Evolutionary conservation across 805 yeast genomes (phyloP), one percentile per base, ranked within the genome.

Genomic region (Candida xyloterini): DNA sequence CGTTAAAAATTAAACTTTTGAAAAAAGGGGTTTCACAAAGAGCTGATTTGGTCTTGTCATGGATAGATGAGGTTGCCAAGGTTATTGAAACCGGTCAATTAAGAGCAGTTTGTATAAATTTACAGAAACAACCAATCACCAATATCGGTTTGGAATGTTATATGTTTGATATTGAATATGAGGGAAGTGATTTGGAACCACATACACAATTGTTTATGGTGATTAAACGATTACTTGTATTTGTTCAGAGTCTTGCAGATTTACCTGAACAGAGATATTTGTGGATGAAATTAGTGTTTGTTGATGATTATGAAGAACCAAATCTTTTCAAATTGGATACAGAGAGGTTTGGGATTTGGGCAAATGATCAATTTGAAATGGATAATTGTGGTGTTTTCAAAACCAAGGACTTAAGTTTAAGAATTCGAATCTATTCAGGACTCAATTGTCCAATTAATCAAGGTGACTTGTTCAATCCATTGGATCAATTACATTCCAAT

Each of bases 201-300:
- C 9, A 15, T 10, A 18, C 10, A 7, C 34, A 30, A 13, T 20
- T 25, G 25, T 77, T 74, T 43, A 72, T 68, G 36, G 48, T 78
- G 33, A 67, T 79, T 65, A 69, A 68, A 51, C 60, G 75, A 37
- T 68, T 79, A 36, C 73, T 79, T 15, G 62, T 76, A 1, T 55
- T 72, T 4, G 75, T 82, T 0, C 84, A 79, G 52, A 62, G 71
- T 0, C 58, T 78, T n/a, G 71, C 74, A 13, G 70, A 74, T 1
- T 51, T 77, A 18, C 82, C 83, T 1, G 56, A 59, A 1, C 62
- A 68, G 28, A 68, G 76, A 39, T 73, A 49, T 36, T 50, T 78
- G 27, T 62, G 74, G 0, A 66, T 78, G 67, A 65, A 76, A 42
- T 55, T 79, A 35, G 36, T 74, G 43, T 77, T 70, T 32, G 16